A percentile compares a stretch with the other conserved stretches of the same genome.
Evolutionary conservation across 495 filamentous ascomycete genomes (phyloP).

Genomic region (Hypoxylon fuscum): DNA sequence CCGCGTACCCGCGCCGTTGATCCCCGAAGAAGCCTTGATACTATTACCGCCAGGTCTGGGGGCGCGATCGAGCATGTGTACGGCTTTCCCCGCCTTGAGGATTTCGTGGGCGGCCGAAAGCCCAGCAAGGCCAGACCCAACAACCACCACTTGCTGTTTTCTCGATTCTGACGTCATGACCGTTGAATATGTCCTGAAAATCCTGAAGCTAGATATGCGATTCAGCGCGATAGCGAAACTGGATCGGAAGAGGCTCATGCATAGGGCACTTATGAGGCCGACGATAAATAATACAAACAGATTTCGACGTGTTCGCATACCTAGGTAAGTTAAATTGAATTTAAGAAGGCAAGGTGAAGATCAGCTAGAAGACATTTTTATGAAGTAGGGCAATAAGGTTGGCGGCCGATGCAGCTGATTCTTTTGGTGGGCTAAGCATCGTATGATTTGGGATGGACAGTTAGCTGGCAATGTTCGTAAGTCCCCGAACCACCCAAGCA

Average conservation of each 20-base stretch:
- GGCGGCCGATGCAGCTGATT: constrained; percentile 13
- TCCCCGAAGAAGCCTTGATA: constrained; percentile 70
- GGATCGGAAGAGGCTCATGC: constrained; percentile 36
- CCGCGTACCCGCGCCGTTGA: constrained; percentile 65
- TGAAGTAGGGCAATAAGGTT: constrained; percentile 13
- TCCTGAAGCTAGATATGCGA: constrained; percentile 5
- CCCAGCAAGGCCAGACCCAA: constrained; percentile 63
- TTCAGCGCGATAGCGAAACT: constrained; percentile 6
- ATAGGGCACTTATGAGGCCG: constrained; percentile 36
- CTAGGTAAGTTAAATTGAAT: background rate
- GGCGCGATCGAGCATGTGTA: constrained; percentile 62
- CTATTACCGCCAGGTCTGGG: constrained; percentile 68
- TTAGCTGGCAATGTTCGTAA: background rate
- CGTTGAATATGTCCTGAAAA: background rate
- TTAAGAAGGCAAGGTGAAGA: background rate
- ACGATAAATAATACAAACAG: constrained; percentile 32
- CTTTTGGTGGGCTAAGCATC: constrained; percentile 34
- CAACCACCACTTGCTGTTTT: constrained; percentile 53
- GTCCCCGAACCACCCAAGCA: constrained; percentile 1
- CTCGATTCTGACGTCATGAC: constrained; percentile 10
- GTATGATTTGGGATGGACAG: constrained; percentile 36
- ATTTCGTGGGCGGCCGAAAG: constrained; percentile 60
- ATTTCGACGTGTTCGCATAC: constrained; percentile 30
- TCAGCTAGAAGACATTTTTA: constrained; percentile 14
- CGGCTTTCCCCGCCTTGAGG: constrained; percentile 52